Evolutionary conservation across 2,329 filamentous ascomycete genomes (phyloP).

Genomic region (Ascochyta pisi): DNA sequence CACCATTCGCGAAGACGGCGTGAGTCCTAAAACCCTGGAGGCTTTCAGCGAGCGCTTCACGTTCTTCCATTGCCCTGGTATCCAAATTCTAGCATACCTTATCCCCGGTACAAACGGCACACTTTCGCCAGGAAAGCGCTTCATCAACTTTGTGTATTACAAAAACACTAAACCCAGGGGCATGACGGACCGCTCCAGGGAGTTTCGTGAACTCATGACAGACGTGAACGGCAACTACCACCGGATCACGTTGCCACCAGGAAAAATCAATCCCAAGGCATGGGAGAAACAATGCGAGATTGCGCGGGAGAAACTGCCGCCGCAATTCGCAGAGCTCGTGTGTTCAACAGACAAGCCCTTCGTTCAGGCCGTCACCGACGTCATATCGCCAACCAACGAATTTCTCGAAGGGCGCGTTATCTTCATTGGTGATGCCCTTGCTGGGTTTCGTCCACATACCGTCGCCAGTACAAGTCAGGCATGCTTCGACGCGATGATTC

Average conservation of each 20-base stretch:
- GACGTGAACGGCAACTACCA: conserved; percentile 51
- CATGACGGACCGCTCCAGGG: conserved; percentile 44
- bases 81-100: conserved; percentile 52
- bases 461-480: conserved; percentile 57
- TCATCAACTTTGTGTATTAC: conserved; percentile 60
- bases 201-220: conserved; percentile 54
- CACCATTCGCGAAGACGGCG: conserved; percentile 35
- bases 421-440: conserved; percentile 57
- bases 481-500: conserved; percentile 52
- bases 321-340: conserved; percentile 54
- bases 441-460: conserved; percentile 56
- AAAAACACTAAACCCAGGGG: conserved; percentile 45
- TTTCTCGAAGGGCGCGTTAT: conserved; percentile 54
- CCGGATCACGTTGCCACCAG: conserved; percentile 53
- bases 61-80: conserved; percentile 49
- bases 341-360: conserved; percentile 52
- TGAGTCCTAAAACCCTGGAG: conserved; percentile 27
- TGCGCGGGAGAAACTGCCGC: conserved; percentile 44
- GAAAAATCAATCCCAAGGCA: conserved; percentile 47
- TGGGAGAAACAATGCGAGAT: conserved; percentile 50
- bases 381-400: conserved; percentile 46
- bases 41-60: conserved; percentile 50
- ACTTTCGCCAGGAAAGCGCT: conserved; percentile 48
- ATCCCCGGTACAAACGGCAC: conserved; percentile 55
- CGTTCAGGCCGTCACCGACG: conserved; percentile 56